Conservation (phyloP, 2,329 filamentous ascomycete genomes). For the Dendrostoma leiphaemia region DNA sequence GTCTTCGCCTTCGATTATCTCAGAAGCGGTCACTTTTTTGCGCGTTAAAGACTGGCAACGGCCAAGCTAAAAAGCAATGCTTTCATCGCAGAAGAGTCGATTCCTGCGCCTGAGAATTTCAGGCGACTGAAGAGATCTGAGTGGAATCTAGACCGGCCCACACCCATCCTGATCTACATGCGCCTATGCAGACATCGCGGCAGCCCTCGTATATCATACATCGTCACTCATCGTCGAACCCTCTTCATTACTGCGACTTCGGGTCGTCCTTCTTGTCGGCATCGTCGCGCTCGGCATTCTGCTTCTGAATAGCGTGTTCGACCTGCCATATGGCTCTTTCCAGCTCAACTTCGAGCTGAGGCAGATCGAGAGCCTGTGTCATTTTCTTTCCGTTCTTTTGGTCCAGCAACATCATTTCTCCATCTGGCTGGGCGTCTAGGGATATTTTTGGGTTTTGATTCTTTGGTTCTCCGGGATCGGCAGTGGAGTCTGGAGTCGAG, state of each 20-base stretch:
- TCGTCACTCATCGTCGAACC: not conserved
- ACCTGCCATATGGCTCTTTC: slow-evolving; percentile 78
- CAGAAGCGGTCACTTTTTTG: slow-evolving; percentile 11
- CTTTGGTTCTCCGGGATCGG: slow-evolving; percentile 21
- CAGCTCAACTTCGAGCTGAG: slow-evolving; percentile 69
- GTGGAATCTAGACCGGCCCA: slow-evolving; percentile 8
- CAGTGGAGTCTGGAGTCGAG: slow-evolving; percentile 26
- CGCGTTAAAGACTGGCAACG: not conserved
- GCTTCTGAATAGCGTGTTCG: slow-evolving; percentile 45
- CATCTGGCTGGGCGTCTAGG: slow-evolving; percentile 23
- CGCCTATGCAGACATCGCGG: slow-evolving; percentile 8
- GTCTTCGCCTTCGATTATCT: slow-evolving; percentile 12
- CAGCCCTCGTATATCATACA: slow-evolving; percentile 9
- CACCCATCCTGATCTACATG: not conserved
- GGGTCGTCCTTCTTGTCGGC: slow-evolving; percentile 12
- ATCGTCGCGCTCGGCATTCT: slow-evolving; percentile 22
- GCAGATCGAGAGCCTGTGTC: slow-evolving; percentile 58
- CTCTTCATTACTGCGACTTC: slow-evolving; percentile 17
- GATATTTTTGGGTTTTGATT: slow-evolving; percentile 22
- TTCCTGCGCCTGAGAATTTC: slow-evolving; percentile 2
- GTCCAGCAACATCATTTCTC: slow-evolving; percentile 41
- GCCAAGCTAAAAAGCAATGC: not conserved
- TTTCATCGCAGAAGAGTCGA: slow-evolving; percentile 3
- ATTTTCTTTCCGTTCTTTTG: slow-evolving; percentile 32
- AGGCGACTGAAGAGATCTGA: not conserved